phyloP scores from a whole-genome alignment of 2,329 filamentous ascomycete genomes.

The Byssothecium circinans region DNA sequence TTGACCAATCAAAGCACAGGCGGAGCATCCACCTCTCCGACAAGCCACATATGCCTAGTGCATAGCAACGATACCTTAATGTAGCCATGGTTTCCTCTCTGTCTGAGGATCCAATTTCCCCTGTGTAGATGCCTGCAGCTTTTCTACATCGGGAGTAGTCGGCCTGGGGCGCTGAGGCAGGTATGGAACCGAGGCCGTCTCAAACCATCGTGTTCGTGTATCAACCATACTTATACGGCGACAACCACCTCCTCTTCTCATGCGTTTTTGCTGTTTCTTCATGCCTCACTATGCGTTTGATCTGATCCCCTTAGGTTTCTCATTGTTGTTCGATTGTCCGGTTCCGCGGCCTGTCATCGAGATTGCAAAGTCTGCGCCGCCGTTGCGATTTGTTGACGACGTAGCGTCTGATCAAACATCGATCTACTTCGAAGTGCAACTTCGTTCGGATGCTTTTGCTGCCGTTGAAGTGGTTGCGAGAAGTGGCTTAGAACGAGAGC shows the following conservation, averaged over 20 bases:
- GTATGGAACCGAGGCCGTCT: conserved; percentile 26
- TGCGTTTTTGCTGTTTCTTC: conserved; percentile 14
- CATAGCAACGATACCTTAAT: conserved; percentile 12
- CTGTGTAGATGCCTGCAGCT: background rate
- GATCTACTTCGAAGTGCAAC: background rate
- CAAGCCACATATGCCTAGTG: conserved; percentile 11
- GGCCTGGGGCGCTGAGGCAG: conserved; percentile 10
- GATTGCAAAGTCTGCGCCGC: background rate
- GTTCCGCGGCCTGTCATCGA: background rate
- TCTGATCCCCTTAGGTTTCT: conserved; percentile 3
- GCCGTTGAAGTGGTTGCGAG: background rate
- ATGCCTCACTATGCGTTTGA: conserved; percentile 12
- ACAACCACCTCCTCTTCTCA: conserved; percentile 11
- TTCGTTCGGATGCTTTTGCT: conserved; percentile 1
- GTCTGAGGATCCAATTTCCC: conserved; percentile 14
- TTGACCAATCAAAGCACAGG: conserved; percentile 13
- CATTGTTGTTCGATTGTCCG: background rate
- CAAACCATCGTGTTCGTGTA: conserved; percentile 20
- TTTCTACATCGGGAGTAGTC: conserved; percentile 6
- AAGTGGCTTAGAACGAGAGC: background rate
- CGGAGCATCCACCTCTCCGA: conserved; percentile 10
- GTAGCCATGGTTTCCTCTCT: conserved; percentile 24
- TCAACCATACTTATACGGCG: conserved; percentile 16
- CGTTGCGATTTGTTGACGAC: background rate
- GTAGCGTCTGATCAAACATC: background rate